A percentile compares a stretch with the other conserved stretches of the same genome.
phyloP scores from a whole-genome alignment of 441 rosid genomes.

The Geranium incanum region DNA sequence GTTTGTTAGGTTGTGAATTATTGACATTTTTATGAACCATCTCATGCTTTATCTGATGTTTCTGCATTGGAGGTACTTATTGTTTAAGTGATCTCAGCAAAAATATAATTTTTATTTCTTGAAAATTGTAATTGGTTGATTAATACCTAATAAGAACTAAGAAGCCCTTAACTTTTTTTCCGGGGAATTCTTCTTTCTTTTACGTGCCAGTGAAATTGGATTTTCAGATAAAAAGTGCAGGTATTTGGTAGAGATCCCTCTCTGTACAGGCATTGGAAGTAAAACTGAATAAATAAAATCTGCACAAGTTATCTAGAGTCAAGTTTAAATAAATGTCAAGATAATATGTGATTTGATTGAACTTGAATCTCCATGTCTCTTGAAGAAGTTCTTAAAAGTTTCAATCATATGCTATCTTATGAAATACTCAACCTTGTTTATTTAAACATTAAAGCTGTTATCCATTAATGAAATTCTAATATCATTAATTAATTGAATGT shows the following conservation, averaged over 20 bases:
- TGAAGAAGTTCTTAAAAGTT: background rate
- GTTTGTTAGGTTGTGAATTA: background rate
- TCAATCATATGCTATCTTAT: background rate
- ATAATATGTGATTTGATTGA: background rate
- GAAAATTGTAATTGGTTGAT: background rate
- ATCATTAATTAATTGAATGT: conserved; percentile 12
- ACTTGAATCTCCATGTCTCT: background rate
- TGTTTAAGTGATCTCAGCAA: background rate
- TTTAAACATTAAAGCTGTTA: conserved; percentile 4
- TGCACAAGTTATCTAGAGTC: too few species aligned
- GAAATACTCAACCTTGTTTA: background rate
- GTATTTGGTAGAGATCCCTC: background rate
- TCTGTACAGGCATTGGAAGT: background rate
- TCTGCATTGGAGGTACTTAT: background rate
- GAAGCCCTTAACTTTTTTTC: background rate
- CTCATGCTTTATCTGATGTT: background rate
- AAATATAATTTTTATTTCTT: background rate
- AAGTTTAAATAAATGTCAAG: background rate
- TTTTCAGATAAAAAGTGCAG: too few species aligned
- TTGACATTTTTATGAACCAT: background rate
- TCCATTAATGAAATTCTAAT: background rate
- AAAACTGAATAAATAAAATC: too few species aligned
- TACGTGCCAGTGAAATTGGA: background rate
- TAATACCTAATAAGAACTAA: background rate
- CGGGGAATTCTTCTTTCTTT: background rate